A percentile compares a stretch with the other conserved stretches of the same genome.
Conservation (phyloP, 2,329 filamentous ascomycete genomes). For the Apiospora phragmitis region DNA sequence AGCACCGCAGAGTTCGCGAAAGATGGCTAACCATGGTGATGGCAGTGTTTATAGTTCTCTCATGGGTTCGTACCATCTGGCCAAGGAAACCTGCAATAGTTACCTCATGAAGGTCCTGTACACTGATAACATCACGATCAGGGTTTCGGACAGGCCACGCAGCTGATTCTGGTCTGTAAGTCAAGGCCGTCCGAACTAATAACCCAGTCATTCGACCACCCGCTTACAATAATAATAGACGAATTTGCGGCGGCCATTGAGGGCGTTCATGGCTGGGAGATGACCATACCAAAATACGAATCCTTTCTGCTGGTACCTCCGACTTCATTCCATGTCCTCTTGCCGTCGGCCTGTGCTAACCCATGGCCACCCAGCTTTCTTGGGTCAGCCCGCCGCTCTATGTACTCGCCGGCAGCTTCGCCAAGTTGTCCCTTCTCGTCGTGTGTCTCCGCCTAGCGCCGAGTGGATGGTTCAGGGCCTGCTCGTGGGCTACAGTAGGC, state of each 20-base stretch:
- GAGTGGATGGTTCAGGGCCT: conserved; percentile 21
- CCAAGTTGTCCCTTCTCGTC: conserved; percentile 28
- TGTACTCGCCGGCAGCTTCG: conserved; percentile 25
- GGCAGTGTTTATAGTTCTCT: background rate
- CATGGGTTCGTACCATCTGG: background rate
- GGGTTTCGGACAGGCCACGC: background rate
- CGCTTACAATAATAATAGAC: background rate
- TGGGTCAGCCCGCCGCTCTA: conserved; percentile 20
- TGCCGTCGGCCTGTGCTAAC: background rate
- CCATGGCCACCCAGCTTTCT: conserved; percentile 9
- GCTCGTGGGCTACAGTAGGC: conserved; percentile 22
- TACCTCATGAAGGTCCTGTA: background rate
- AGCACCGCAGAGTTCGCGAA: conserved; percentile 15
- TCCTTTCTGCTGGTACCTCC: conserved; percentile 15
- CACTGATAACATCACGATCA: background rate
- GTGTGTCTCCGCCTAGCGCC: conserved; percentile 29
- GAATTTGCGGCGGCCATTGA: background rate
- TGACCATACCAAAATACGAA: background rate
- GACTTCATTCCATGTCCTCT: background rate
- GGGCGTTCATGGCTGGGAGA: background rate
- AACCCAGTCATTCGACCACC: background rate
- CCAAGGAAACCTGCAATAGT: background rate
- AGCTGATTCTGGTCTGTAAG: background rate
- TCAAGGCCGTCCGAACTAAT: background rate
- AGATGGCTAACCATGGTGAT: conserved; percentile 12